Evolutionary conservation across 768 basidiomycete genomes (phyloP).

Genomic region (Tylopilus intermedius): DNA sequence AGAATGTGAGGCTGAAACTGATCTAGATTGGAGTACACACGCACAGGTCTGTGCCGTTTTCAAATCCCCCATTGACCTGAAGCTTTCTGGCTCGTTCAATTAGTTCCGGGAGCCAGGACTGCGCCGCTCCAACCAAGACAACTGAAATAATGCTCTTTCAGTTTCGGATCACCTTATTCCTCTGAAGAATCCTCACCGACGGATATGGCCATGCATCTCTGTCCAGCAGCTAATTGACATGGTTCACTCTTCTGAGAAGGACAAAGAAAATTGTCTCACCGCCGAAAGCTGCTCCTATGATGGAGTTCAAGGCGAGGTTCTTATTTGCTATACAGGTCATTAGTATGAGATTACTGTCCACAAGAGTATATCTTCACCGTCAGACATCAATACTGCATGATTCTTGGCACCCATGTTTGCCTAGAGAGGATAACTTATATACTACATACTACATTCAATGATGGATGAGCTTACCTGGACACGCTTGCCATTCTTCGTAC

Average conservation of each 20-base stretch:
- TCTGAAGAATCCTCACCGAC: constrained; percentile 52
- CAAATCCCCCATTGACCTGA: constrained; percentile 88
- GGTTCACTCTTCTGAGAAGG: constrained; percentile 18
- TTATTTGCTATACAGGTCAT: constrained; percentile 63
- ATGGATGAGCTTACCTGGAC: constrained; percentile 54
- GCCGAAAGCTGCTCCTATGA: constrained; percentile 91
- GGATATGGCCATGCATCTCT: constrained; percentile 95
- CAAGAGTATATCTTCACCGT: constrained; percentile 49
- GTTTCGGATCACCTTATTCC: background rate
- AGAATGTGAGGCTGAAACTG: background rate
- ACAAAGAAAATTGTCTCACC: constrained; percentile 39
- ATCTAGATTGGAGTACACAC: constrained; percentile 11
- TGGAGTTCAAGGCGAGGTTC: constrained; percentile 86
- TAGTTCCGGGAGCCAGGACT: constrained; percentile 82
- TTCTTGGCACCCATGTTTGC: constrained; percentile 96
- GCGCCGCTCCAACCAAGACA: constrained; percentile 77
- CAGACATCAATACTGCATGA: constrained; percentile 89
- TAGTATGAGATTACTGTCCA: background rate
- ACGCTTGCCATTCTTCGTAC: constrained; percentile 81
- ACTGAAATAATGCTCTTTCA: constrained; percentile 32
- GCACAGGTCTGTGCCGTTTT: constrained; percentile 76
- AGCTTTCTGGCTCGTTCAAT: constrained; percentile 75
- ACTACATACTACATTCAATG: background rate
- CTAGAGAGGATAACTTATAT: constrained; percentile 24
- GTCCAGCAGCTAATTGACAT: constrained; percentile 71